A percentile compares a stretch with the other conserved stretches of the same genome.
Evolutionary conservation across 306 rosid species (phyloP).

Genomic region (Sindora glabra): DNA sequence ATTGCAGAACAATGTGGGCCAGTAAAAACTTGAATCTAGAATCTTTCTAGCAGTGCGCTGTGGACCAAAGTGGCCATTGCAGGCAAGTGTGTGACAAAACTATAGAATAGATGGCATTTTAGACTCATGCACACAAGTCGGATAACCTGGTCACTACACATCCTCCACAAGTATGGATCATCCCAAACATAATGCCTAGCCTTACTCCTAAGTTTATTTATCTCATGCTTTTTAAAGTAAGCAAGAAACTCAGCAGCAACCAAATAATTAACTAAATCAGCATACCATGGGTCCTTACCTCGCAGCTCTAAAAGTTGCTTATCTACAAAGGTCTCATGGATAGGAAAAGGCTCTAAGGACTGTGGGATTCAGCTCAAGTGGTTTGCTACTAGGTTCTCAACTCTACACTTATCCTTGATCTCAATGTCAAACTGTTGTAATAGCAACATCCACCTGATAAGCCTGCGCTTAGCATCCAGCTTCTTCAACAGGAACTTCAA

Average conservation of each 20-base stretch:
- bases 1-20: neutral
- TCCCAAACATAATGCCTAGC: neutral
- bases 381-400: neutral
- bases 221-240: neutral
- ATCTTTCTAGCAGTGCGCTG: neutral
- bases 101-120: neutral
- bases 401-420: neutral
- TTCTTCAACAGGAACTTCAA: neutral
- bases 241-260: neutral
- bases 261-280: neutral
- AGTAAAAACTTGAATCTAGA: neutral
- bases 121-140: neutral
- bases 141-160: neutral
- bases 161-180: neutral
- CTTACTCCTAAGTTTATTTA: neutral
- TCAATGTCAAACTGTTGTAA: neutral
- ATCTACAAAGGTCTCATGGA: neutral
- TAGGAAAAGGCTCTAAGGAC: neutral
- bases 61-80: neutral
- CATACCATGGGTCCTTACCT: neutral
- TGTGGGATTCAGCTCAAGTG: neutral
- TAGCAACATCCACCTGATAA: too few relatives aligned
- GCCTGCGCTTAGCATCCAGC: neutral
- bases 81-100: neutral
- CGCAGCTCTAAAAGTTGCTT: neutral